Evolutionary conservation across 495 filamentous ascomycete species (phyloP).

Genomic region (Jackrogersella minutella): DNA sequence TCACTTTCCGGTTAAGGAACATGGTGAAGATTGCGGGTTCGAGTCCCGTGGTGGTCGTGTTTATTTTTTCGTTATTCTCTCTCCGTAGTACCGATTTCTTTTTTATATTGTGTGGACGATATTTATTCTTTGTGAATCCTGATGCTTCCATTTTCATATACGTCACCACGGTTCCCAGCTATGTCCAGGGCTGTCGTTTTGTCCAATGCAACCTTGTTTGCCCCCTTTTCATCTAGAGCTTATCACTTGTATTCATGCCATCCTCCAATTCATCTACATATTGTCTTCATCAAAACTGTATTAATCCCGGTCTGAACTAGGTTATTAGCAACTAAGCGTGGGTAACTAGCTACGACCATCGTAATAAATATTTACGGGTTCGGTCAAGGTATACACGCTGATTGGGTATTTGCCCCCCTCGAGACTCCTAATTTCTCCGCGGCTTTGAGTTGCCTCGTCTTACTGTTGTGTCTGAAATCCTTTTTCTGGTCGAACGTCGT

Average conservation of each 20-base stretch:
- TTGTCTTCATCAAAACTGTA: neutral
- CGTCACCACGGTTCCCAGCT: no score
- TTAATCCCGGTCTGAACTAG: neutral
- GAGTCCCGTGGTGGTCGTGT: constrained; percentile 43
- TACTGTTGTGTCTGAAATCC: no score
- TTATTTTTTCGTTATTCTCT: neutral
- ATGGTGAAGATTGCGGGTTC: constrained; percentile 46
- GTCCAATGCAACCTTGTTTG: neutral
- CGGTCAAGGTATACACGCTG: no score
- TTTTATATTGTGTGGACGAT: neutral
- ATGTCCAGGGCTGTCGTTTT: no score
- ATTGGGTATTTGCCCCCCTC: no score
- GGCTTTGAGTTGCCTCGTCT: no score
- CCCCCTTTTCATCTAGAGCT: neutral
- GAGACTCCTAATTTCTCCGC: no score
- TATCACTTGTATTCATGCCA: neutral
- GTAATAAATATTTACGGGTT: neutral
- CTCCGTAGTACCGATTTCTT: no score
- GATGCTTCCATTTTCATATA: neutral
- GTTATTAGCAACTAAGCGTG: neutral
- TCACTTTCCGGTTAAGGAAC: constrained; percentile 42
- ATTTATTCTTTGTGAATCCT: neutral
- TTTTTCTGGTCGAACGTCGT: no score
- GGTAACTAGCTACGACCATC: neutral
- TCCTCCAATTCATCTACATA: neutral